Evolutionary conservation across 1,139 yeast genomes (phyloP).

Genomic region (Chernovozyma aurita): DNA sequence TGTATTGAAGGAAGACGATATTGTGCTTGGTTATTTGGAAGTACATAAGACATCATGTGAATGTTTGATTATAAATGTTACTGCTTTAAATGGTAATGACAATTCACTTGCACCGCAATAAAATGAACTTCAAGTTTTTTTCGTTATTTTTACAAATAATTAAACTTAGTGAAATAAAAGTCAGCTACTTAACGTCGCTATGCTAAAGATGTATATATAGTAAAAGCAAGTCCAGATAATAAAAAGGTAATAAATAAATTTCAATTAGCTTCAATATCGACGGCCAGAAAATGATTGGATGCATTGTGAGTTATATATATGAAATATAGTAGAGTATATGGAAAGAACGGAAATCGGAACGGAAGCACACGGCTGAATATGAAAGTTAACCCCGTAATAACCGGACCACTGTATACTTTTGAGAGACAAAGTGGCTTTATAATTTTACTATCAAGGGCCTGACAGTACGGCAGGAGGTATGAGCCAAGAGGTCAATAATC

Average conservation of each 20-base stretch:
- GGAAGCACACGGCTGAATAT: constrained; percentile 4
- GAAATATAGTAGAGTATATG: neutral
- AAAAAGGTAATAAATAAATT: neutral
- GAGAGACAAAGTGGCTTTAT: no score
- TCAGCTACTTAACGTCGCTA: neutral
- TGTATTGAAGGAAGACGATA: constrained; percentile 23
- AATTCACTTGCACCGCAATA: no score
- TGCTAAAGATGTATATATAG: neutral
- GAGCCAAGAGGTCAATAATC: no score
- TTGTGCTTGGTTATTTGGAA: constrained; percentile 2
- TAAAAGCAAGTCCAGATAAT: neutral
- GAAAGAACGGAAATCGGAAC: constrained; percentile 5
- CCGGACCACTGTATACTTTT: constrained; percentile 1
- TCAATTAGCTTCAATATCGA: neutral
- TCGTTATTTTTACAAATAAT: no score
- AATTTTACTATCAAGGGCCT: no score
- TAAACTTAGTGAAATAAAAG: no score
- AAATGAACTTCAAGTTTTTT: neutral
- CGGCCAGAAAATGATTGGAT: neutral
- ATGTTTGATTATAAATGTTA: no score
- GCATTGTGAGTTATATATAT: neutral
- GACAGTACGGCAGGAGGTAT: no score
- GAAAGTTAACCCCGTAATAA: constrained; percentile 2
- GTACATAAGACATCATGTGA: constrained; percentile 3
- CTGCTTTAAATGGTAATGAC: no score